Evolutionary conservation across 306 rosid species (phyloP).

Genomic region (Adenanthera pavonina): DNA sequence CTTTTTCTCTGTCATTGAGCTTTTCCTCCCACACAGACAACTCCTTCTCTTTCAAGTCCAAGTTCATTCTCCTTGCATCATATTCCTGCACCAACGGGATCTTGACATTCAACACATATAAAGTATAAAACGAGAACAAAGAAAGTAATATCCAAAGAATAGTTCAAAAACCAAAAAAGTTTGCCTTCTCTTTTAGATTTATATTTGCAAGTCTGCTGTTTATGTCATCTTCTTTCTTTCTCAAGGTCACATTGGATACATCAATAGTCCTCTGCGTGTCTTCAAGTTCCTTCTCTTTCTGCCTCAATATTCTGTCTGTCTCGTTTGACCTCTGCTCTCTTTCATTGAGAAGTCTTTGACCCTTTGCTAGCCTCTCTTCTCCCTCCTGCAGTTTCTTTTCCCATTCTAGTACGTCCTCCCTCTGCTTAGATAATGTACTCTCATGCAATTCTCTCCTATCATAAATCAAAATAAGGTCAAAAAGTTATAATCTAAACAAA

Average conservation of each 20-base stretch:
- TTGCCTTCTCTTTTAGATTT: constrained; percentile 77
- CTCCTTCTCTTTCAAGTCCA: constrained; percentile 82
- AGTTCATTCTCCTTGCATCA: constrained; percentile 57
- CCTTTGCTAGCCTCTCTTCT: constrained; percentile 87
- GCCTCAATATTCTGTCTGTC: constrained; percentile 71
- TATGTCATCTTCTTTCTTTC: constrained; percentile 81
- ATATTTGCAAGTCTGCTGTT: constrained; percentile 70
- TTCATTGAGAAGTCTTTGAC: constrained; percentile 84
- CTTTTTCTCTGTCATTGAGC: constrained; percentile 77
- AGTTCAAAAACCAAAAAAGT: constrained; percentile 33
- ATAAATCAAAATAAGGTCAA: constrained; percentile 33
- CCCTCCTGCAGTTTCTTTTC: constrained; percentile 91
- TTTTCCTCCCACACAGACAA: constrained; percentile 72
- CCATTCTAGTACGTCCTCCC: constrained; percentile 93
- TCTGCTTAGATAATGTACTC: constrained; percentile 71
- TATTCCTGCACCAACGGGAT: constrained; percentile 67
- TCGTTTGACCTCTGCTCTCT: constrained; percentile 95
- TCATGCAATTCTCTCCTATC: constrained; percentile 77
- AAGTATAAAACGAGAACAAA: constrained; percentile 28
- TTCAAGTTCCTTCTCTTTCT: constrained; percentile 86
- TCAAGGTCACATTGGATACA: constrained; percentile 58
- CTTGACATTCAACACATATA: constrained; percentile 15
- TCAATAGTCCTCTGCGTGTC: constrained; percentile 85
- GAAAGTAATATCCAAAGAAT: constrained; percentile 4
- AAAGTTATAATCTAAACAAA: neutral